phyloP scores from a whole-genome alignment of 176 grass and related monocot species.

The Coix lacrymajobi region DNA sequence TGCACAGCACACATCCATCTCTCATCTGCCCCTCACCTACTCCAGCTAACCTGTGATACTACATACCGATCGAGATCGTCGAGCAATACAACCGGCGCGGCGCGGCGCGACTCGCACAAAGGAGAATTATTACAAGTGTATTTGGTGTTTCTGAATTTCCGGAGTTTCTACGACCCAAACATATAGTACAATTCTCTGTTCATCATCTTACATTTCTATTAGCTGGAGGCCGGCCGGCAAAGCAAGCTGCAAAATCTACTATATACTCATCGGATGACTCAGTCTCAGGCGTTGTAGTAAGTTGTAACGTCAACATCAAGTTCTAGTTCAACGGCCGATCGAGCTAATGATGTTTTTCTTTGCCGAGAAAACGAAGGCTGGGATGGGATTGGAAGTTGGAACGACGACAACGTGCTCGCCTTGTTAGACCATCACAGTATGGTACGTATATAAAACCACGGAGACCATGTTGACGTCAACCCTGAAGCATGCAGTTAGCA shows the following conservation, averaged over 20 bases:
- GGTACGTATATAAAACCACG: background rate
- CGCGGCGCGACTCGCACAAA: too few relatives aligned
- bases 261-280: too few relatives aligned
- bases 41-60: background rate
- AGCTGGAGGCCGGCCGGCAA: background rate
- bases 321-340: background rate
- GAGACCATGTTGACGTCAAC: background rate
- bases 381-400: background rate
- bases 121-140: too few relatives aligned
- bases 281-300: background rate
- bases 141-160: too few relatives aligned
- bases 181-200: too few relatives aligned
- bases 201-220: too few relatives aligned
- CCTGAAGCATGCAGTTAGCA: background rate
- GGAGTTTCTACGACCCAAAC: too few relatives aligned
- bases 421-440: background rate
- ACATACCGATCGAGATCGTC: too few relatives aligned
- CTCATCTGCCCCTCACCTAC: background rate
- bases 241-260: background rate
- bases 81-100: too few relatives aligned
- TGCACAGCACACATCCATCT: conserved; percentile 1
- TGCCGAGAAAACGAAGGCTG: background rate
- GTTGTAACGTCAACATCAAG: background rate
- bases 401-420: background rate
- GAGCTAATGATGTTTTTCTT: background rate